phyloP scores from a whole-genome alignment of 1,139 yeast genomes.

The Pneumocystis wakefieldiae region DNA sequence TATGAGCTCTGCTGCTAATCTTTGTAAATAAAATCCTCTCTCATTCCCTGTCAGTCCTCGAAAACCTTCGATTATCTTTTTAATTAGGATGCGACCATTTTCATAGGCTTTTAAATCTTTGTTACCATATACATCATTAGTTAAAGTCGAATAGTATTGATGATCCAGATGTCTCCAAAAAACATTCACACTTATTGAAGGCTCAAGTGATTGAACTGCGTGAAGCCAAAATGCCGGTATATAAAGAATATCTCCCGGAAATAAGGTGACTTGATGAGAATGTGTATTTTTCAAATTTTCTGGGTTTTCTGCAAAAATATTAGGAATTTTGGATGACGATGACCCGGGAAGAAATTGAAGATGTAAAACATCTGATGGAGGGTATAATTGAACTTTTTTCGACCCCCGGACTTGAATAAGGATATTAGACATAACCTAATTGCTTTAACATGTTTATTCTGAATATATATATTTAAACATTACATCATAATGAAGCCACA shows the following conservation, averaged over 20 bases:
- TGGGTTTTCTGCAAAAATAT: slow-evolving; percentile 21
- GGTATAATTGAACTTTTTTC: slow-evolving; percentile 24
- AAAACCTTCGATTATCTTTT: slow-evolving; percentile 18
- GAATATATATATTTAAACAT: neutral
- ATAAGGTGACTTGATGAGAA: slow-evolving; percentile 23
- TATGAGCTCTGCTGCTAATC: slow-evolving; percentile 20
- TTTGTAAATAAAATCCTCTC: slow-evolving; percentile 19
- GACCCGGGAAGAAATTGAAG: slow-evolving; percentile 23
- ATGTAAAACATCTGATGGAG: slow-evolving; percentile 23
- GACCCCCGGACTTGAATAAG: slow-evolving; percentile 26
- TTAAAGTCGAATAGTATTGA: slow-evolving; percentile 19
- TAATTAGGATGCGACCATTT: slow-evolving; percentile 20
- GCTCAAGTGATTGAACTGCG: slow-evolving; percentile 23
- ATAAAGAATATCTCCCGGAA: slow-evolving; percentile 27
- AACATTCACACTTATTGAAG: slow-evolving; percentile 24
- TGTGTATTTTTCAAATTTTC: slow-evolving; percentile 15
- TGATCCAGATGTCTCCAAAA: slow-evolving; percentile 25
- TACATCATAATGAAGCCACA: slow-evolving; percentile 28
- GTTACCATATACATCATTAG: slow-evolving; percentile 27
- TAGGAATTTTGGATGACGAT: slow-evolving; percentile 23
- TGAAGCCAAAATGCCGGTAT: slow-evolving; percentile 29
- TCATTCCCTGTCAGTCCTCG: slow-evolving; percentile 19
- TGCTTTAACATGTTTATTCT: neutral
- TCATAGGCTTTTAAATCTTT: slow-evolving; percentile 25
- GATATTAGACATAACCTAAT: slow-evolving; percentile 23